phyloP scores from a whole-genome alignment of 1,139 yeast genomes.

The Pichia sp. region DNA sequence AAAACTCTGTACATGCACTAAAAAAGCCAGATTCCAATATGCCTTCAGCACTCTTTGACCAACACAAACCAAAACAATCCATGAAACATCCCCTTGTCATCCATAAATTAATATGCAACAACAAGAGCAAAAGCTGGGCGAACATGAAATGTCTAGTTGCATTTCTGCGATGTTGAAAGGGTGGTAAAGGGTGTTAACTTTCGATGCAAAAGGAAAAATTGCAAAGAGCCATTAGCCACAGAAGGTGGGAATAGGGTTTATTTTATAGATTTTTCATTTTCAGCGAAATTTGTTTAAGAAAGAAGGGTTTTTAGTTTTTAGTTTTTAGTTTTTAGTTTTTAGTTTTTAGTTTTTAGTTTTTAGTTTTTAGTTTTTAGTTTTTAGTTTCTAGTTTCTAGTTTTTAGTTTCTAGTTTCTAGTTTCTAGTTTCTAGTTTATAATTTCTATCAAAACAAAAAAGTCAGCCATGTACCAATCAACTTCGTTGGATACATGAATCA shows the following conservation, averaged over 20 bases:
- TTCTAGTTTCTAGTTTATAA: neutral
- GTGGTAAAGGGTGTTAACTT: conserved; percentile 21
- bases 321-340: too few species aligned
- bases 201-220: conserved; percentile 20
- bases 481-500: neutral
- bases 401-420: too few species aligned
- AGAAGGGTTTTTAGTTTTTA: neutral
- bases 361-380: neutral
- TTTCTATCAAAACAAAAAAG: too few species aligned
- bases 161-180: conserved; percentile 2
- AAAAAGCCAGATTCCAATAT: neutral
- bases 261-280: neutral
- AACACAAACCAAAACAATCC: neutral
- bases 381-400: too few species aligned
- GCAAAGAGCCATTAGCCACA: neutral
- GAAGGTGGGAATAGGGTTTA: neutral
- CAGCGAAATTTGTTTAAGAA: neutral
- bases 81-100: conserved; percentile 18
- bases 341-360: neutral
- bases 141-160: neutral
- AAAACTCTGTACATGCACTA: neutral
- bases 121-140: neutral
- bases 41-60: neutral
- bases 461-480: neutral
- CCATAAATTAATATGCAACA: conserved; percentile 43